Evolutionary conservation across 2,329 filamentous ascomycete species (phyloP).

Genomic region (Colletotrichum liriopes): DNA sequence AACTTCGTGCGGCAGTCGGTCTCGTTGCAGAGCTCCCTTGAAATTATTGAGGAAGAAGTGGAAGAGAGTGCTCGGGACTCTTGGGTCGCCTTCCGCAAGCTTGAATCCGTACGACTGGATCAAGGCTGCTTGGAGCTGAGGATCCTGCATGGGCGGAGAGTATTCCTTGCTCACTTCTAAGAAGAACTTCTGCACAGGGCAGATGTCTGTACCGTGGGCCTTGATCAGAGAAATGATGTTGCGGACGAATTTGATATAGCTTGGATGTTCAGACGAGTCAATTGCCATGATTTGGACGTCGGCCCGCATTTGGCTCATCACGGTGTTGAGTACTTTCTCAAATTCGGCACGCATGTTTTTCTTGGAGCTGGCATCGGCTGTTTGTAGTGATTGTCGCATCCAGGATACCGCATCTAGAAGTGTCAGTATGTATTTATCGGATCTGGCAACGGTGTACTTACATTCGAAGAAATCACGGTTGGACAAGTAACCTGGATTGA

Average conservation of each 20-base stretch:
- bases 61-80: conserved; percentile 66
- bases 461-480: conserved; percentile 67
- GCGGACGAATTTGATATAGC: conserved; percentile 68
- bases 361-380: conserved; percentile 53
- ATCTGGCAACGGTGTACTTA: conserved; percentile 45
- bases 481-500: conserved; percentile 63
- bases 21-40: conserved; percentile 67
- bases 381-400: conserved; percentile 66
- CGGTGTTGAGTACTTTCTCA: conserved; percentile 59
- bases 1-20: conserved; percentile 63
- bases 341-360: conserved; percentile 59
- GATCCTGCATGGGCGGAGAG: conserved; percentile 69
- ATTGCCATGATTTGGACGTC: conserved; percentile 61
- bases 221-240: conserved; percentile 68
- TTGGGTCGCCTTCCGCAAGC: conserved; percentile 66
- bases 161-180: conserved; percentile 71
- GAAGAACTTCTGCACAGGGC: conserved; percentile 69
- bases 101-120: conserved; percentile 71
- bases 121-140: conserved; percentile 69
- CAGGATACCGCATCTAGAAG: conserved; percentile 57
- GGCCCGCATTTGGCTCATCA: conserved; percentile 69
- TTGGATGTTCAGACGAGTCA: conserved; percentile 57
- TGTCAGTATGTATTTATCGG: conserved; percentile 2
- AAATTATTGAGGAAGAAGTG: conserved; percentile 72
- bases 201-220: conserved; percentile 68